A percentile compares a stretch with the other conserved stretches of the same genome.
These are phyloP conservation scores for Coniosporium tulheliwenetii DNA, from an alignment of 2,329 filamentous ascomycete species.

Conservation along the genomic window DNA sequence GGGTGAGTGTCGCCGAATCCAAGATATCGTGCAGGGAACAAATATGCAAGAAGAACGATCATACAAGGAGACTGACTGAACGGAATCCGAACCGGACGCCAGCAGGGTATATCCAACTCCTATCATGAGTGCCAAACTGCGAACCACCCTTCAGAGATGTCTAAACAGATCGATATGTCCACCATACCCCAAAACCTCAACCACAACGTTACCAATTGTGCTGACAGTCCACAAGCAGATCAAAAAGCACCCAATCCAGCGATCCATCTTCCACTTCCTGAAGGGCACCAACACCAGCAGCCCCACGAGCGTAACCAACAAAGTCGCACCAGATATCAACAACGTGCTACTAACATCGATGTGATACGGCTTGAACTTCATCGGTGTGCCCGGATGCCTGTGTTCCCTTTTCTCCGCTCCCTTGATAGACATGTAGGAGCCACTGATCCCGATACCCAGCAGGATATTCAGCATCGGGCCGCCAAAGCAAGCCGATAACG, in stretches of 20 bases:
- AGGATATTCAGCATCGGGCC: conserved; percentile 97
- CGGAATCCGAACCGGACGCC: no score
- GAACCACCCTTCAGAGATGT: not conserved
- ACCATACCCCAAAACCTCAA: conserved; percentile 44
- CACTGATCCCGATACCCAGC: conserved; percentile 82
- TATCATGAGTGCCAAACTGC: no score
- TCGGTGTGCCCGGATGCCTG: conserved; percentile 49
- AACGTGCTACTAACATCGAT: conserved; percentile 76
- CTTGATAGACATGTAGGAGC: conserved; percentile 70
- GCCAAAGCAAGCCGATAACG: conserved; percentile 86
- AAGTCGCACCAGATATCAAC: conserved; percentile 68
- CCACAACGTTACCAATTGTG: conserved; percentile 64
- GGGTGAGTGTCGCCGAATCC: no score
- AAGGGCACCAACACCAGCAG: conserved; percentile 68
- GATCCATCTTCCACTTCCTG: conserved; percentile 75
- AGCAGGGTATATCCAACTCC: no score
- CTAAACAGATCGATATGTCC: not conserved
- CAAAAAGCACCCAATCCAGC: conserved; percentile 65
- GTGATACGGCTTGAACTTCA: conserved; percentile 60
- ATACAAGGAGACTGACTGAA: no score
- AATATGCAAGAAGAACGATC: no score
- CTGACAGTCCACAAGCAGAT: conserved; percentile 69
- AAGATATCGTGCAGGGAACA: no score
- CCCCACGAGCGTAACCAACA: conserved; percentile 64
- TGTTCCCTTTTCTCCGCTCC: conserved; percentile 48